Evolutionary conservation across 164 flowering plant species (phyloP).

Genomic region (Tinospora cordifolia): DNA sequence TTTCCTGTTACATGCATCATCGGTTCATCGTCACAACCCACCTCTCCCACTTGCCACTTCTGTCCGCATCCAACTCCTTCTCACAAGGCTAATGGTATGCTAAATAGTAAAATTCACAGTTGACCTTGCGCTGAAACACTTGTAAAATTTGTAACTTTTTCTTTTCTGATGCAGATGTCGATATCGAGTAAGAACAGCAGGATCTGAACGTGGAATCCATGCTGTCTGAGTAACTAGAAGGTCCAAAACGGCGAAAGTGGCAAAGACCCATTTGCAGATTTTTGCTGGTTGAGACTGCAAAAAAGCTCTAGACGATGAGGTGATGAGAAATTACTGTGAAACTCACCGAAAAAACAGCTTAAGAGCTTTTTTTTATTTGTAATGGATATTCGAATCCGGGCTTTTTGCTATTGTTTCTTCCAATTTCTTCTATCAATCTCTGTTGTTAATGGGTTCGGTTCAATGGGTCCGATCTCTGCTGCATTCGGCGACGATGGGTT

Average conservation of each 20-base stretch:
- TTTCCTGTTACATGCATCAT: too few species aligned
- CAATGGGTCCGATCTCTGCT: slow-evolving; percentile 79
- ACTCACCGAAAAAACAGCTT: not conserved
- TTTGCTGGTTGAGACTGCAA: not conserved
- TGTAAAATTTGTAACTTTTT: not conserved
- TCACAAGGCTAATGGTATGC: too few species aligned
- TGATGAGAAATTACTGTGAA: not conserved
- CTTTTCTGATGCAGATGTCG: not conserved
- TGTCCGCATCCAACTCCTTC: too few species aligned
- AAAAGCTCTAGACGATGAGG: not conserved
- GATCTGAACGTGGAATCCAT: slow-evolving; percentile 1
- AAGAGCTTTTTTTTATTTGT: too few species aligned
- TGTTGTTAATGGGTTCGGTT: slow-evolving; percentile 50
- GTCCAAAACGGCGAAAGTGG: not conserved
- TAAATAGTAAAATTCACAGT: too few species aligned
- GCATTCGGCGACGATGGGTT: slow-evolving; percentile 55
- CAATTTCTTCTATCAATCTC: slow-evolving; percentile 18
- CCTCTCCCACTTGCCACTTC: too few species aligned
- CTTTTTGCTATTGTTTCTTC: slow-evolving; percentile 5
- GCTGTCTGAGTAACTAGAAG: not conserved
- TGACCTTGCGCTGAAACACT: not conserved
- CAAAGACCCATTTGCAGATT: not conserved
- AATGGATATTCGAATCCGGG: slow-evolving; percentile 4
- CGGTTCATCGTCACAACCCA: too few species aligned
- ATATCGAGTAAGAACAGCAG: not conserved